Conservation (phyloP, 306 rosid species). For the Adenanthera pavonina region DNA sequence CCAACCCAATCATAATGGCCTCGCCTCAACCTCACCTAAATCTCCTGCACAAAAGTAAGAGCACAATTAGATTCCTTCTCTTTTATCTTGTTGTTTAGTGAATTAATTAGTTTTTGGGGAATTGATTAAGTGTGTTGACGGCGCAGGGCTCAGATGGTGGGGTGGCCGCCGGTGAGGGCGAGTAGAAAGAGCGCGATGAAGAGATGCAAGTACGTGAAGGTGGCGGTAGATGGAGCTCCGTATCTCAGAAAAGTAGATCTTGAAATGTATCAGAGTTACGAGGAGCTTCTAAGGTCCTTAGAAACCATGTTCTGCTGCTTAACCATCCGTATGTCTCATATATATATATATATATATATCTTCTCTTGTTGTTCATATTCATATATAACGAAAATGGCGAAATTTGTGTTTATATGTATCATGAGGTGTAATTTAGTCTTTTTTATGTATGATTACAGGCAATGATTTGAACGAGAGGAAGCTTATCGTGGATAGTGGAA, state of each 20-base stretch:
- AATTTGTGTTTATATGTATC: not conserved
- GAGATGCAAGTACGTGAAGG: conserved; percentile 63
- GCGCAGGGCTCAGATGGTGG: conserved; percentile 59
- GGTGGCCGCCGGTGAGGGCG: conserved; percentile 79
- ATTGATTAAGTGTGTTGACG: not conserved
- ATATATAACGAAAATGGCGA: not conserved
- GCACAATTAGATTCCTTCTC: not conserved
- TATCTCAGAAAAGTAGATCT: conserved; percentile 72
- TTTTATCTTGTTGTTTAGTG: not conserved
- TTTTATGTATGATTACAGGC: conserved; percentile 40
- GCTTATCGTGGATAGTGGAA: conserved; percentile 46
- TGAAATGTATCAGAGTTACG: conserved; percentile 52
- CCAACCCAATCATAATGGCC: not conserved
- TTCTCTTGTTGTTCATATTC: not conserved
- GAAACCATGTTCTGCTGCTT: conserved; percentile 57
- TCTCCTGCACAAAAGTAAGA: conserved; percentile 55
- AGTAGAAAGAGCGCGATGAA: conserved; percentile 55
- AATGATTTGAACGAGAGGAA: conserved; percentile 54
- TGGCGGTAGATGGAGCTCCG: conserved; percentile 79
- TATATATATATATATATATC: not conserved
- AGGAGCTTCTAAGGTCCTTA: conserved; percentile 50
- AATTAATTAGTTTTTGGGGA: too few species aligned
- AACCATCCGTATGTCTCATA: conserved; percentile 55
- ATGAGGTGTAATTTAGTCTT: conserved; percentile 35
- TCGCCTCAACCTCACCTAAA: not conserved